Conservation (phyloP, 805 yeast species). For the Starmerella bacillaris region DNA sequence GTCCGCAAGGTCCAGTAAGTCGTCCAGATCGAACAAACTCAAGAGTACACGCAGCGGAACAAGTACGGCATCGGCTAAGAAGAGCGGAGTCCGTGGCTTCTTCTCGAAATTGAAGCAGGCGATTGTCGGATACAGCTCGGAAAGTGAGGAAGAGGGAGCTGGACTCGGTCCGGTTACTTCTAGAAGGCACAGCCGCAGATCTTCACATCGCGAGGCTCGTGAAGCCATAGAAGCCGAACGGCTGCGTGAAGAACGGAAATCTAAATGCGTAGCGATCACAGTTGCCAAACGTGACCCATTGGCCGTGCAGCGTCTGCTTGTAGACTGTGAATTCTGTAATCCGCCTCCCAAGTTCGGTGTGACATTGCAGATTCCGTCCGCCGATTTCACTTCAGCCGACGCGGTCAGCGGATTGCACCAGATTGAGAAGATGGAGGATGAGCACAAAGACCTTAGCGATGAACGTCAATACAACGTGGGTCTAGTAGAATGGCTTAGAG, state of each 20-base stretch:
- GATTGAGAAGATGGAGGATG: conserved; percentile 8
- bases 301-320: conserved; percentile 18
- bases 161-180: conserved; percentile 9
- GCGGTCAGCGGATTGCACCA: conserved; percentile 7
- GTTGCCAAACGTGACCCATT: conserved; percentile 19
- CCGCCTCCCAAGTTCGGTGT: conserved; percentile 18
- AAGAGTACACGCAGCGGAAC: too few species aligned
- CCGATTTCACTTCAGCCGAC: conserved; percentile 12
- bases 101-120: conserved; percentile 9
- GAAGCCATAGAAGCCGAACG: conserved; percentile 10
- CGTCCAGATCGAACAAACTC: not conserved
- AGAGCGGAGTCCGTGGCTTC: conserved; percentile 2
- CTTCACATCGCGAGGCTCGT: conserved; percentile 2
- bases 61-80: too few species aligned
- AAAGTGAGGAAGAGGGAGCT: conserved; percentile 1
- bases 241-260: conserved; percentile 15
- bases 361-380: conserved; percentile 8
- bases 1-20: not conserved
- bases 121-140: conserved; percentile 1
- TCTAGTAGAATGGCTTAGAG: conserved; percentile 46
- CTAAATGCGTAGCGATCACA: conserved; percentile 17
- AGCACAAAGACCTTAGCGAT: conserved; percentile 13
- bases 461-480: conserved; percentile 35
- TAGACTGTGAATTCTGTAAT: conserved; percentile 20
- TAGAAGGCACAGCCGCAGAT: conserved; percentile 12